Percentiles rank a stretch among this genome's conserved stretches.
phyloP scores from a whole-genome alignment of 2,329 filamentous ascomycete genomes.

The Verticillium isaacii region DNA sequence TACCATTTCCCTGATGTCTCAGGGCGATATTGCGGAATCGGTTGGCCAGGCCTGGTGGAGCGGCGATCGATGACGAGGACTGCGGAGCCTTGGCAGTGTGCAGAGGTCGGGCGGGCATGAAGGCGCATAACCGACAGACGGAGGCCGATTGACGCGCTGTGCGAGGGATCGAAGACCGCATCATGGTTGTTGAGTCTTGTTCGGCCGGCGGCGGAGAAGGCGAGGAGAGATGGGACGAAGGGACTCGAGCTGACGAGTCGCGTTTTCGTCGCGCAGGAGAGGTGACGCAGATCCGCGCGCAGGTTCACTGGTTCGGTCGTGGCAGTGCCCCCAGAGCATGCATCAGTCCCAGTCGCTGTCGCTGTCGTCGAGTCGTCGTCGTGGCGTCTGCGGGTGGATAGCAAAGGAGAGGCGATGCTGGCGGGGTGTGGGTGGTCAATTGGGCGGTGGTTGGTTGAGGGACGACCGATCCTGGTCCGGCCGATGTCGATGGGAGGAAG shows the following conservation, averaged over 20 bases:
- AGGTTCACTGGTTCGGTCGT: neutral
- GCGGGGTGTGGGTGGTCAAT: neutral
- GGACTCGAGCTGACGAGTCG: conserved; percentile 2
- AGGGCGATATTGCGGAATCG: conserved; percentile 3
- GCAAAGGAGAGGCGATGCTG: neutral
- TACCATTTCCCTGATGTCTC: conserved; percentile 3
- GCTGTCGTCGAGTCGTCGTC: neutral
- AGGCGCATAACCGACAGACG: conserved; percentile 40
- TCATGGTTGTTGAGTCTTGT: conserved; percentile 14
- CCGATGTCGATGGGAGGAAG: neutral
- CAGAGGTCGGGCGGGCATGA: conserved; percentile 20
- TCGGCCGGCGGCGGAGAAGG: neutral
- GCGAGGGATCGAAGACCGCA: conserved; percentile 28
- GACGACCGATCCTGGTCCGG: neutral
- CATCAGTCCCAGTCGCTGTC: neutral
- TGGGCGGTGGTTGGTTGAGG: neutral
- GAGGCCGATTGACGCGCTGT: conserved; percentile 19
- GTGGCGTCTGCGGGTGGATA: neutral
- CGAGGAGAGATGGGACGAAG: conserved; percentile 1
- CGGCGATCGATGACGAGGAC: conserved; percentile 5
- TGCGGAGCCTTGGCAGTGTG: conserved; percentile 13
- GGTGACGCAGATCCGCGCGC: neutral
- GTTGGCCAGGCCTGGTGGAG: conserved; percentile 7
- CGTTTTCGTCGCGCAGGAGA: neutral
- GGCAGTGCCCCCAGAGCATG: neutral